phyloP scores from a whole-genome alignment of 2,329 filamentous ascomycete species.

The Colletotrichum agaves region DNA sequence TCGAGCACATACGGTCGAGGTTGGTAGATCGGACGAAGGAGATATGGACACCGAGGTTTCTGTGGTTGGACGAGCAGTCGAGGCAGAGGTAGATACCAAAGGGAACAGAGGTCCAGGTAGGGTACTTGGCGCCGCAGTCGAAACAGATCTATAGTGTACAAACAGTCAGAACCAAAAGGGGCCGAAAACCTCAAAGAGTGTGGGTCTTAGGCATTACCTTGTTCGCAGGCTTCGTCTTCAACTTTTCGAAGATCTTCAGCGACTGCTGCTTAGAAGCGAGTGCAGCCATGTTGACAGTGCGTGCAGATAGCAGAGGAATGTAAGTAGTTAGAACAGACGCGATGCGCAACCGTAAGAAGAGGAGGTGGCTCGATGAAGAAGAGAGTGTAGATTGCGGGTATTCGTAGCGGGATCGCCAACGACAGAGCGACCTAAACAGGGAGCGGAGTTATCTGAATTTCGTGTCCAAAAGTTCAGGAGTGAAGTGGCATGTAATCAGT shows the following conservation, averaged over 20 bases:
- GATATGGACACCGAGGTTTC: conserved; percentile 98
- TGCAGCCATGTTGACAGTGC: conserved; percentile 65
- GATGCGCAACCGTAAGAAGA: conserved; percentile 14
- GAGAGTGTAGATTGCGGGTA: conserved; percentile 22
- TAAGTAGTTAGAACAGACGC: background rate
- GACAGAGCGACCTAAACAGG: conserved; percentile 18
- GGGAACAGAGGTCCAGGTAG: conserved; percentile 97
- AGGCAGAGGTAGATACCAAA: conserved; percentile 98
- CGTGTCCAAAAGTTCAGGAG: conserved; percentile 40
- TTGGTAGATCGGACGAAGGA: conserved; percentile 99
- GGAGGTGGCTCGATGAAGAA: conserved; percentile 1
- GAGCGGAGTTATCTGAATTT: conserved; percentile 35
- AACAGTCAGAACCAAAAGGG: conserved; percentile 36
- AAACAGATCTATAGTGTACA: conserved; percentile 81
- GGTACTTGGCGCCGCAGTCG: conserved; percentile 97
- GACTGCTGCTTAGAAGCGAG: conserved; percentile 93
- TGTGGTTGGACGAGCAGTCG: conserved; percentile 96
- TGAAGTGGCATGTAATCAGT: conserved; percentile 38
- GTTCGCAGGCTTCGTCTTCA: conserved; percentile 94
- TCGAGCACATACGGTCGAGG: conserved; percentile 83
- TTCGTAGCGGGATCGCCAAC: conserved; percentile 18
- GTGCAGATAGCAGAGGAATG: conserved; percentile 5
- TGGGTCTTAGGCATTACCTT: conserved; percentile 69
- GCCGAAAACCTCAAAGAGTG: conserved; percentile 31
- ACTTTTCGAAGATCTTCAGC: conserved; percentile 96